These are phyloP conservation scores for Sclerotinia glacialis DNA, from an alignment of 2,329 filamentous ascomycete genomes.

Conservation along the genomic window DNA sequence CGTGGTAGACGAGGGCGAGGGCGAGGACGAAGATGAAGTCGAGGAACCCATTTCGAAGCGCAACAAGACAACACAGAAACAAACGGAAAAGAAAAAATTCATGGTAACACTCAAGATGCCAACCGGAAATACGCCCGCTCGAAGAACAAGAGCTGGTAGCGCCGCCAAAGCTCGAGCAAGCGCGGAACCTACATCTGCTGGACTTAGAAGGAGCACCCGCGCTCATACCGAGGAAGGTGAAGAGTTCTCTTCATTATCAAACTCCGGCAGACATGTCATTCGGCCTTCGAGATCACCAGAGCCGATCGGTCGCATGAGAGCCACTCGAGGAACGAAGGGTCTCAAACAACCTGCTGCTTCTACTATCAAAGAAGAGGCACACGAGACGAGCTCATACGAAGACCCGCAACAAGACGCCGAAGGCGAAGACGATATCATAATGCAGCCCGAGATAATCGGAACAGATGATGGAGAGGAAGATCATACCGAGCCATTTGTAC, in stretches of 20 bases:
- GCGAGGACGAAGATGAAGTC: conserved; percentile 32
- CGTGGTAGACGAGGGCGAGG: conserved; percentile 33
- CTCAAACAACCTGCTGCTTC: conserved; percentile 35
- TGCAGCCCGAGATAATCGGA: conserved; percentile 16
- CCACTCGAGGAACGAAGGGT: conserved; percentile 37
- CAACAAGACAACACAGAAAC: conserved; percentile 7
- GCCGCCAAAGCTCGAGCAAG: conserved; percentile 32
- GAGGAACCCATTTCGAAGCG: conserved; percentile 20
- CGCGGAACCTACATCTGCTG: conserved; percentile 34
- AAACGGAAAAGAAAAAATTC: conserved; percentile 22
- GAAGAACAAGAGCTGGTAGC: conserved; percentile 36
- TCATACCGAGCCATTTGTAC: conserved; percentile 5
- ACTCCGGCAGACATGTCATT: conserved; percentile 57
- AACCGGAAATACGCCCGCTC: conserved; percentile 22
- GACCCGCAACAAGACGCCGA: conserved; percentile 32
- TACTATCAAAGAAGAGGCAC: conserved; percentile 39
- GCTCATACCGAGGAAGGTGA: conserved; percentile 48
- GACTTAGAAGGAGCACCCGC: conserved; percentile 34
- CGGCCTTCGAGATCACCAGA: conserved; percentile 56
- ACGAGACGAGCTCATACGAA: conserved; percentile 38
- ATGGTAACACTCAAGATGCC: conserved; percentile 38
- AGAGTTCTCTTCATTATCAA: conserved; percentile 57
- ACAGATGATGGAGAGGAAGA: conserved; percentile 23
- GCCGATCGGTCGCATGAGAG: conserved; percentile 40
- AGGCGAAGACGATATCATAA: conserved; percentile 20